Percentiles rank a stretch among this genome's conserved stretches.
These are phyloP conservation scores for Podospora didyma DNA, from an alignment of 495 filamentous ascomycete species.

Conservation along the genomic window DNA sequence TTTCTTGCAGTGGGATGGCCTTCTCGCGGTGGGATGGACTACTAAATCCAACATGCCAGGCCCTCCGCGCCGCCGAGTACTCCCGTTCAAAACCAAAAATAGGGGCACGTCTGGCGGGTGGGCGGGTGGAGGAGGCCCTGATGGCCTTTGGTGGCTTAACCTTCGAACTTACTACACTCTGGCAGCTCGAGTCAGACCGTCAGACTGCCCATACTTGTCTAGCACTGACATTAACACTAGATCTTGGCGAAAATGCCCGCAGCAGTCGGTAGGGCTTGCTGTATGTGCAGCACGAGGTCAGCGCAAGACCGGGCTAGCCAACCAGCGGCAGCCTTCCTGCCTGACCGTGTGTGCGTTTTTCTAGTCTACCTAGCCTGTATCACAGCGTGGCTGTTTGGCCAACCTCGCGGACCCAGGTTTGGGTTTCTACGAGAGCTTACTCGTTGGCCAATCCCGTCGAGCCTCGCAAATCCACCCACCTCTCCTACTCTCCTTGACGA, in stretches of 20 bases:
- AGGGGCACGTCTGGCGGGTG: not conserved
- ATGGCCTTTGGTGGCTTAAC: not conserved
- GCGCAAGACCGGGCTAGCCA: too few relatives aligned
- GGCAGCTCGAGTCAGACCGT: not conserved
- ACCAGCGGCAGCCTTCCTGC: not conserved
- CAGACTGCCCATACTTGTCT: too few relatives aligned
- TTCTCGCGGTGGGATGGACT: too few relatives aligned
- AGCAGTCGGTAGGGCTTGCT: too few relatives aligned
- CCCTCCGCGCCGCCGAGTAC: too few relatives aligned
- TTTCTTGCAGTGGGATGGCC: too few relatives aligned
- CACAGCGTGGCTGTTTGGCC: conserved; percentile 9
- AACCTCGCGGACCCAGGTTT: conserved; percentile 13
- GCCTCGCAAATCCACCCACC: conserved; percentile 6
- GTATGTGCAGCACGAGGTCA: too few relatives aligned
- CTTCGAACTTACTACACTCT: not conserved
- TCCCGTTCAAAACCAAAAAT: not conserved
- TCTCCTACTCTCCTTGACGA: not conserved
- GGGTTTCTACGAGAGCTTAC: not conserved
- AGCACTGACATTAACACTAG: too few relatives aligned
- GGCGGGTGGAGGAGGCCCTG: not conserved
- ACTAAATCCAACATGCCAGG: too few relatives aligned
- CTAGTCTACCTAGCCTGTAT: conserved; percentile 1
- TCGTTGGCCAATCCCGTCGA: conserved; percentile 4
- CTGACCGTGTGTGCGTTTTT: not conserved
- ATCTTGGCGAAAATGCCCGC: not conserved